Evolutionary conservation across 441 rosid genomes (phyloP).

Genomic region (Populus hybrid): DNA sequence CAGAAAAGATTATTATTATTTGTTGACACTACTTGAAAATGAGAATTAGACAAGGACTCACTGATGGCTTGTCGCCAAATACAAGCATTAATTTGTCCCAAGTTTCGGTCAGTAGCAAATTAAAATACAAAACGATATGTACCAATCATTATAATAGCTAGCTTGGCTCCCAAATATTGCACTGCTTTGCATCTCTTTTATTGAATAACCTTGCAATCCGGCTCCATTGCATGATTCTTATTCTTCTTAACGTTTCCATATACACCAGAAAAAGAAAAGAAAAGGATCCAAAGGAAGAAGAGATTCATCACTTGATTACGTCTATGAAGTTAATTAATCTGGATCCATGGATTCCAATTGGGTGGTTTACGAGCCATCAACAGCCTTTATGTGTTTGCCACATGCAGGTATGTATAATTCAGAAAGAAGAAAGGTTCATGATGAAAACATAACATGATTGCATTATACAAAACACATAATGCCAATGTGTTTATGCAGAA

Average conservation of each 20-base stretch:
- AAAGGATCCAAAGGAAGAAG: background rate
- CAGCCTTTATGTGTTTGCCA: background rate
- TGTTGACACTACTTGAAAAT: background rate
- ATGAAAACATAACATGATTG: background rate
- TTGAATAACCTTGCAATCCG: background rate
- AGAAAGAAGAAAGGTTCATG: background rate
- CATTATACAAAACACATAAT: too few relatives aligned
- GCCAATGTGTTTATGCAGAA: background rate
- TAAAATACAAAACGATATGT: background rate
- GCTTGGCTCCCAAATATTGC: background rate
- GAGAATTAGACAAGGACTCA: background rate
- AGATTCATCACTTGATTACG: background rate
- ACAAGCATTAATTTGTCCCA: background rate
- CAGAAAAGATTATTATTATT: background rate
- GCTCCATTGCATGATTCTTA: background rate
- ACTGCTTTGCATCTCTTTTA: too few relatives aligned
- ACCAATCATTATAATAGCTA: background rate
- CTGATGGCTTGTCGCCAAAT: background rate
- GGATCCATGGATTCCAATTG: background rate
- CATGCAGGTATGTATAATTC: background rate
- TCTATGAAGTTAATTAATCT: background rate
- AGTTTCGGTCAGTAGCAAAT: background rate
- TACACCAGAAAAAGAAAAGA: too few relatives aligned
- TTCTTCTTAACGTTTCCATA: too few relatives aligned
- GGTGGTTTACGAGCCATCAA: background rate